These are phyloP conservation scores for Panicum hallii DNA, from an alignment of 202 grass and related monocot species.

Conservation along the genomic window DNA sequence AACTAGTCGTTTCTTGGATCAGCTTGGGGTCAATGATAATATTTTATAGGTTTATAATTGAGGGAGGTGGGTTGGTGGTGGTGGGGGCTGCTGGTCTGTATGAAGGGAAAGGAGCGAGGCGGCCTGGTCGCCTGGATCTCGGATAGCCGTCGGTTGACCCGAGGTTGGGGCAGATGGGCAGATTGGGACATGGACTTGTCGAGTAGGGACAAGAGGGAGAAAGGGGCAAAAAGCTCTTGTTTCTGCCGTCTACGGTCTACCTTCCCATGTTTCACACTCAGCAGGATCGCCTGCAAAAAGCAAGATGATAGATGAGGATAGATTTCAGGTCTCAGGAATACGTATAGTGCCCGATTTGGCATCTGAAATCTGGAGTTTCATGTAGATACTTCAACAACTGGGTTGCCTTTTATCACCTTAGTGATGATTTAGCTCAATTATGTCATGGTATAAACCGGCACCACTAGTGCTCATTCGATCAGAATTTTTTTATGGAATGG, in stretches of 20 bases:
- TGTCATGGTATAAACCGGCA: background rate
- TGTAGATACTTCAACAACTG: background rate
- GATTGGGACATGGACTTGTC: constrained; percentile 29
- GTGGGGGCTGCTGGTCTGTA: background rate
- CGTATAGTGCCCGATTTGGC: background rate
- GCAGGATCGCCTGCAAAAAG: background rate
- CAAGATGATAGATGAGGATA: background rate
- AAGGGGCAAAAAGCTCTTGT: background rate
- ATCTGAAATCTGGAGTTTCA: background rate
- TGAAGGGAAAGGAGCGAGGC: background rate
- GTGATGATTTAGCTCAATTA: background rate
- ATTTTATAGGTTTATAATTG: constrained; percentile 36
- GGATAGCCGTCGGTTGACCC: constrained; percentile 51
- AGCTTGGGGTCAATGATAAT: constrained; percentile 40
- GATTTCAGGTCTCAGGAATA: background rate
- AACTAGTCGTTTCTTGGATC: constrained; percentile 25
- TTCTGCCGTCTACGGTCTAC: background rate
- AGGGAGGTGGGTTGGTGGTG: constrained; percentile 42
- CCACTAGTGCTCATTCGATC: too few species aligned
- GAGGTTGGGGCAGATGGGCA: background rate
- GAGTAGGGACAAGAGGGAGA: constrained; percentile 33
- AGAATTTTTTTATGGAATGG: too few species aligned
- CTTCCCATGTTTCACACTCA: constrained; percentile 29
- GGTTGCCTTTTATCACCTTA: background rate
- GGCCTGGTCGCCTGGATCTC: constrained; percentile 38